phyloP scores from a whole-genome alignment of 352 stramenopile genomes.

The Phytophthora hybrid region DNA sequence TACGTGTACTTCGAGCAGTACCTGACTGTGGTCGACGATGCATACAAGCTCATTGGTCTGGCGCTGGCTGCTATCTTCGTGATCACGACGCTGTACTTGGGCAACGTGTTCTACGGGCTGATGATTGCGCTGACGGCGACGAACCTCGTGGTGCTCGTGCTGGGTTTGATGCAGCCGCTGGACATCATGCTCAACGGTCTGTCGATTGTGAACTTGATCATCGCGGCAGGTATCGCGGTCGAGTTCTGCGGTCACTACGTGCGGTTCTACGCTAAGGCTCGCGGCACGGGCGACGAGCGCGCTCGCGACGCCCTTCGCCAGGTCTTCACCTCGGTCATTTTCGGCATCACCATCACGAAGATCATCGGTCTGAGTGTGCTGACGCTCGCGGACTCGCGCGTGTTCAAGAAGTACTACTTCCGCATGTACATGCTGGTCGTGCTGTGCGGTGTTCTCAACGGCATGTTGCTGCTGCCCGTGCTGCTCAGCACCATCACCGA shows the following conservation, averaged over 20 bases:
- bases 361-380: conserved; percentile 85
- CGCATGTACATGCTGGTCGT: conserved; percentile 90
- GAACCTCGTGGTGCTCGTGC: conserved; percentile 63
- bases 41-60: conserved; percentile 61
- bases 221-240: conserved; percentile 80
- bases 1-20: conserved; percentile 81
- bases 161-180: conserved; percentile 66
- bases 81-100: conserved; percentile 60
- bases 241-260: conserved; percentile 89
- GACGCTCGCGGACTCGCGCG: conserved; percentile 81
- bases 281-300: conserved; percentile 48
- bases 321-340: conserved; percentile 80
- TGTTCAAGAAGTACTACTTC: conserved; percentile 75
- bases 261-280: conserved; percentile 68
- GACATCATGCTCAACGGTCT: conserved; percentile 84
- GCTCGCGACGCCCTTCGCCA: conserved; percentile 57
- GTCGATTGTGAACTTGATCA: conserved; percentile 88
- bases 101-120: conserved; percentile 53
- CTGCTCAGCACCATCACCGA: conserved; percentile 54
- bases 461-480: conserved; percentile 71
- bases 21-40: conserved; percentile 61
- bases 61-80: conserved; percentile 60
- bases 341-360: conserved; percentile 91
- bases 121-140: conserved; percentile 52
- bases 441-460: conserved; percentile 77